These are phyloP conservation scores for Pythium grandisporangium DNA, from an alignment of 352 stramenopile genomes.

Conservation along the genomic window DNA sequence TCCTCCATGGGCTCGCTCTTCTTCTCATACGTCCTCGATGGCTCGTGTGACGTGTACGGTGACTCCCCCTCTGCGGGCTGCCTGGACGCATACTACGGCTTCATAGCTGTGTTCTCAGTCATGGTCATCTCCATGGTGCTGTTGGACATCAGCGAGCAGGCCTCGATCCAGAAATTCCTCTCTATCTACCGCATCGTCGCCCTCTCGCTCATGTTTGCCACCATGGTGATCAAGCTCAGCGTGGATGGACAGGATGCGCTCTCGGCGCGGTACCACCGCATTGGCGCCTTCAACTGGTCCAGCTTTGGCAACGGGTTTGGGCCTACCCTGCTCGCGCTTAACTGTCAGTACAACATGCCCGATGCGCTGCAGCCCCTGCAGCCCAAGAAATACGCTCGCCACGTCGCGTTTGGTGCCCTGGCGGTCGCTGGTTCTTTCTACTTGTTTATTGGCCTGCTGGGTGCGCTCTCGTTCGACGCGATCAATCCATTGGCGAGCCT, in stretches of 20 bases:
- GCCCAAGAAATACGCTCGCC: conserved; percentile 47
- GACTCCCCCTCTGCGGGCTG: conserved; percentile 28
- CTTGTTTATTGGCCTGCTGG: conserved; percentile 61
- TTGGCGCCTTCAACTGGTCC: conserved; percentile 59
- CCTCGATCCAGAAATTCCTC: conserved; percentile 74
- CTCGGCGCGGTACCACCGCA: conserved; percentile 23
- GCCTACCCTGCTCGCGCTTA: conserved; percentile 73
- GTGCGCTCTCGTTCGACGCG: conserved; percentile 62
- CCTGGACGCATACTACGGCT: conserved; percentile 63
- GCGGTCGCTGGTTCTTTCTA: conserved; percentile 66
- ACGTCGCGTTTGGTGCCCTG: conserved; percentile 55
- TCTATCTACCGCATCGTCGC: conserved; percentile 73
- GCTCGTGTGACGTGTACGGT: conserved; percentile 60
- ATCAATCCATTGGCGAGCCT: conserved; percentile 72
- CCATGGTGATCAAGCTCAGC: conserved; percentile 59
- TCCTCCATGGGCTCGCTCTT: conserved; percentile 79
- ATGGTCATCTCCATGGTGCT: conserved; percentile 78
- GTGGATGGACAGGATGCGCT: conserved; percentile 43
- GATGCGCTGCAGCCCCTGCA: conserved; percentile 73
- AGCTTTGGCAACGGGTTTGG: conserved; percentile 82
- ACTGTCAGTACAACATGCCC: conserved; percentile 86
- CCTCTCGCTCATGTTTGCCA: conserved; percentile 67
- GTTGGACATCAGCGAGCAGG: conserved; percentile 79
- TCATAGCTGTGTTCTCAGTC: conserved; percentile 65
- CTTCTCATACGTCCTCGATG: conserved; percentile 53